These are phyloP conservation scores for Clitopilus passeckerianus DNA, from an alignment of 768 basidiomycete genomes.

Conservation along the genomic window DNA sequence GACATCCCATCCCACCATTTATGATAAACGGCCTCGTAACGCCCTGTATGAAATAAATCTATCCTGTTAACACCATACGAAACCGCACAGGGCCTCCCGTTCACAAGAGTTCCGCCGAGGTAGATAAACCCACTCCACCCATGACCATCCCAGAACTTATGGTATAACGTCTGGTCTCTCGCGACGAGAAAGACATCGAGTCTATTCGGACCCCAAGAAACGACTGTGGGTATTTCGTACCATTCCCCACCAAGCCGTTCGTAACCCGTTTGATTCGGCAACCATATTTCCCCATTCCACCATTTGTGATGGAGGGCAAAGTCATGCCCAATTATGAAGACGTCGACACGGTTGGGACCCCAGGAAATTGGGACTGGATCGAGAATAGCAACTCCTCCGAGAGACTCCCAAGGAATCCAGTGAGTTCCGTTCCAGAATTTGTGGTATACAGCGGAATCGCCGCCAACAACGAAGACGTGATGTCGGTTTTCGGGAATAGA, in stretches of 20 bases:
- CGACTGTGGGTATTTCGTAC: slow-evolving; percentile 3
- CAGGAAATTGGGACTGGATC: slow-evolving; percentile 6
- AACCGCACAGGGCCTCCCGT: neutral
- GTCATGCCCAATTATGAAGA: slow-evolving; percentile 8
- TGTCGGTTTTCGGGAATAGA: slow-evolving; percentile 5
- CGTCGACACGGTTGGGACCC: slow-evolving; percentile 9
- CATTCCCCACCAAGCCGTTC: slow-evolving; percentile 6
- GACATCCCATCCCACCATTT: slow-evolving; percentile 7
- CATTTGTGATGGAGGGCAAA: slow-evolving; percentile 6
- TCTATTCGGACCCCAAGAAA: neutral
- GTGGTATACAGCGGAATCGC: slow-evolving; percentile 9
- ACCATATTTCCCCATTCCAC: slow-evolving; percentile 6
- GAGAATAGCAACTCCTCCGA: slow-evolving; percentile 2
- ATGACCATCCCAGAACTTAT: slow-evolving; percentile 1
- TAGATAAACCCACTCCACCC: neutral
- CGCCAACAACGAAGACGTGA: slow-evolving; percentile 8
- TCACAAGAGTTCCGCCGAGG: slow-evolving; percentile 2
- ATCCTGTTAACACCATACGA: neutral
- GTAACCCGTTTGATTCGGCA: neutral
- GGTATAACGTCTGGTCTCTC: neutral
- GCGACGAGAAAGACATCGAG: slow-evolving; percentile 4
- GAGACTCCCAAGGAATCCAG: slow-evolving; percentile 3
- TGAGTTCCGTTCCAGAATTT: slow-evolving; percentile 4
- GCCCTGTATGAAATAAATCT: slow-evolving; percentile 6
- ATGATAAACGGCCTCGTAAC: slow-evolving; percentile 3